These are phyloP conservation scores for Fraxinus velutina DNA, from an alignment of 305 asterid species.

Conservation along the genomic window DNA sequence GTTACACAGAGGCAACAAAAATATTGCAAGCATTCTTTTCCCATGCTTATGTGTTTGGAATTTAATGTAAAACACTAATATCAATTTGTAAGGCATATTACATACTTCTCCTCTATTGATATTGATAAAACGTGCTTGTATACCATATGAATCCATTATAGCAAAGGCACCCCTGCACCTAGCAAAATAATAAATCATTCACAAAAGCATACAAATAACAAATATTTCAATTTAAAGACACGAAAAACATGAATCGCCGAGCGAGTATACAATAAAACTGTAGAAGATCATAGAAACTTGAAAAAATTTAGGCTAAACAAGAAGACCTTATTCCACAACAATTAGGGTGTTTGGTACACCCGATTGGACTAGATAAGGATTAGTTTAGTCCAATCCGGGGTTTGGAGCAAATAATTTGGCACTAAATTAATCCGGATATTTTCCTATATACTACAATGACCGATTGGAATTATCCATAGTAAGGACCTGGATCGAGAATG, in stretches of 20 bases:
- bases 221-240: not conserved
- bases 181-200: not conserved
- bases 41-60: not conserved
- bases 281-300: not conserved
- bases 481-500: not conserved
- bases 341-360: not conserved
- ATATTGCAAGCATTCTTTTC: not conserved
- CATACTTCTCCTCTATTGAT: not conserved
- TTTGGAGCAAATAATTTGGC: not conserved
- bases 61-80: not conserved
- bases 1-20: not conserved
- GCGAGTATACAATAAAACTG: not conserved
- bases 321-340: not conserved
- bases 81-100: not conserved
- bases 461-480: not conserved
- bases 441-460: not conserved
- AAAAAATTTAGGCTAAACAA: not conserved
- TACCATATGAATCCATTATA: not conserved
- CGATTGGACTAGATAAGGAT: not conserved
- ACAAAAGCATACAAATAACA: not conserved
- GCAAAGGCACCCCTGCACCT: not conserved
- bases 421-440: not conserved
- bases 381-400: not conserved
- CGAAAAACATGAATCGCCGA: not conserved
- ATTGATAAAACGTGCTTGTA: not conserved